These are phyloP conservation scores for Podaxis sp. DNA, from an alignment of 768 basidiomycete species.

Conservation along the genomic window DNA sequence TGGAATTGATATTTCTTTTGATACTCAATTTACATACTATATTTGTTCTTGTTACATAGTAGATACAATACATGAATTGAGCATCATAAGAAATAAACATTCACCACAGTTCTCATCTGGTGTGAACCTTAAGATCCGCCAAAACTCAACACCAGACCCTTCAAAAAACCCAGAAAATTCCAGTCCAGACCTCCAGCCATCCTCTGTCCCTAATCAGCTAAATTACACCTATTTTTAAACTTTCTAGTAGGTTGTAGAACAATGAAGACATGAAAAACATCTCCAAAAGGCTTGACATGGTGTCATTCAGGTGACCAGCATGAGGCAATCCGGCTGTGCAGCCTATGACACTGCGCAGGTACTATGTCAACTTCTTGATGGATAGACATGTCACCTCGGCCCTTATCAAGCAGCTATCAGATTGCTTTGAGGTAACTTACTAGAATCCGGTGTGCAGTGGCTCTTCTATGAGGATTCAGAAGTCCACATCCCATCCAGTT, in stretches of 20 bases:
- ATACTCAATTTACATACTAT: too few species aligned
- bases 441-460: background rate
- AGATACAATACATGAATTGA: background rate
- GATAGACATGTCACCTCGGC: background rate
- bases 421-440: background rate
- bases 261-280: background rate
- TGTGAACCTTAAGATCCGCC: background rate
- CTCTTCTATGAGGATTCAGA: constrained; percentile 10
- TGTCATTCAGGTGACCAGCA: background rate
- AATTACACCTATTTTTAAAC: background rate
- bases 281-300: background rate
- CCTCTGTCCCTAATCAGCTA: background rate
- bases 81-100: background rate
- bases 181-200: too few species aligned
- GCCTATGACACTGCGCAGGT: too few species aligned
- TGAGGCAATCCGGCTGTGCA: background rate
- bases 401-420: too few species aligned
- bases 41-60: too few species aligned
- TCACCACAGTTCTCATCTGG: background rate
- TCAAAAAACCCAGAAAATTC: background rate
- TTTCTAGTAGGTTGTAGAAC: constrained; percentile 6
- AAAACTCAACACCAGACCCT: background rate
- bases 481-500: background rate
- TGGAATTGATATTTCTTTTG: too few species aligned
- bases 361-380: too few species aligned